Evolutionary conservation across 495 filamentous ascomycete species (phyloP), one percentile per base, ranked within the genome.

Genomic region (Xylaria bambusicola): DNA sequence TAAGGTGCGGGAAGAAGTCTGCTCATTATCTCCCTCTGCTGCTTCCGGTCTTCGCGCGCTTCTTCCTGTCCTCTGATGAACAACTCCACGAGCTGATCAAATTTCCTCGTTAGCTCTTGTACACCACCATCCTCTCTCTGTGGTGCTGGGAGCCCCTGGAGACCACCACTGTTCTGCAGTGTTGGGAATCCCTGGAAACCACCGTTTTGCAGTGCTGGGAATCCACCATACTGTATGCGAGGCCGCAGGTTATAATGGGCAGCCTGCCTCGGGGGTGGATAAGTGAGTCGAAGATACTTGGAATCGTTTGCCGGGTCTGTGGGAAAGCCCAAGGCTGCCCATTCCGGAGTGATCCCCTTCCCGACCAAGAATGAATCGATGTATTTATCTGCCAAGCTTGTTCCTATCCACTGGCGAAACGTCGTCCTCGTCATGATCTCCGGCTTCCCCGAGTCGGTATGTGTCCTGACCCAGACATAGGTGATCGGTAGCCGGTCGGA

Each of bases 1-100:
- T n/a, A n/a, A n/a, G n/a, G n/a, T n/a, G 45, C 45, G 17, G 45
- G 46, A 12, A 49, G 46, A 49, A 49, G 46, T 33, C 46, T 29
- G n/a, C 6, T 49, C 46, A 49, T 49, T 3, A 49, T 18, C 27
- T 49, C 46, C 46, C 24, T 31, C 27, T 49, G 46, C 20, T 2
- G 46, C 9, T 7, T 29, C 21, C 48, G 48, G 15, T 51, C 48
- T 15, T 51, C 48, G 8, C 48, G 48, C 13, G 48, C 48, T 18
- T 51, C 48, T 51, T 51, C 48, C 29, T 51, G 48, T n/a, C 48
- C 48, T 51, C 17, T 36, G 17, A 23, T 12, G 0, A 51, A 36
- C 18, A 51, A 36, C 2, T 36, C 48, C 17, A 36, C 18, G 17
- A 51, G 27, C 31, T 51, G 48, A 23, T 51, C 29, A 23, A 51